A percentile compares a stretch with the other conserved stretches of the same genome.
Evolutionary conservation across 2,329 filamentous ascomycete genomes (phyloP).

Genomic region (Ophiostoma sp.): DNA sequence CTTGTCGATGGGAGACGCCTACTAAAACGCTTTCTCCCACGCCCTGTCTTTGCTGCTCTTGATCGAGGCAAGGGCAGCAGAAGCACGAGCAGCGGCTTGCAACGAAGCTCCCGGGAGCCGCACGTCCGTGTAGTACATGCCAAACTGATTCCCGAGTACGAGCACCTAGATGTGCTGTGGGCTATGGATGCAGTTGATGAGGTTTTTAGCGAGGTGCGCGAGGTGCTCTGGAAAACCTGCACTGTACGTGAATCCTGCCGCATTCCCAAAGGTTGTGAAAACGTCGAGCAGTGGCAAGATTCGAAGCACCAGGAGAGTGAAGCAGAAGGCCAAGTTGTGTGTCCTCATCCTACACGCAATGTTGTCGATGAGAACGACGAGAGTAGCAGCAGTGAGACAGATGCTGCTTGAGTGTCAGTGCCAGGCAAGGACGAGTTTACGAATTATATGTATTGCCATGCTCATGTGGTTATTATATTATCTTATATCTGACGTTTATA

Average conservation of each 20-base stretch:
- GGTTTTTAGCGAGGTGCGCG: constrained; percentile 72
- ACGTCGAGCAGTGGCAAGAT: constrained; percentile 38
- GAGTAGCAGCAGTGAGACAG: constrained; percentile 17
- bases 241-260: constrained; percentile 48
- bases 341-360: not conserved
- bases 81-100: constrained; percentile 16
- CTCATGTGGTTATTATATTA: no score
- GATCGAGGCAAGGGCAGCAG: constrained; percentile 13
- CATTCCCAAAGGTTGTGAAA: constrained; percentile 59
- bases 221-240: constrained; percentile 79
- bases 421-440: not conserved
- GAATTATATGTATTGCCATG: not conserved
- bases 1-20: constrained; percentile 77
- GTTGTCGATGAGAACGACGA: not conserved
- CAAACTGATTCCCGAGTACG: constrained; percentile 79
- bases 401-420: not conserved
- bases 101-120: constrained; percentile 61
- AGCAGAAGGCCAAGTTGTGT: not conserved
- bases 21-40: constrained; percentile 62
- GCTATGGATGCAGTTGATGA: constrained; percentile 81
- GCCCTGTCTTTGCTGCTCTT: constrained; percentile 28
- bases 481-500: not conserved
- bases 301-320: constrained; percentile 3
- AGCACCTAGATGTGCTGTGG: constrained; percentile 94
- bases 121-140: constrained; percentile 73